These are phyloP conservation scores for Penicillium alfredii DNA, from an alignment of 495 filamentous ascomycete species.

Conservation along the genomic window DNA sequence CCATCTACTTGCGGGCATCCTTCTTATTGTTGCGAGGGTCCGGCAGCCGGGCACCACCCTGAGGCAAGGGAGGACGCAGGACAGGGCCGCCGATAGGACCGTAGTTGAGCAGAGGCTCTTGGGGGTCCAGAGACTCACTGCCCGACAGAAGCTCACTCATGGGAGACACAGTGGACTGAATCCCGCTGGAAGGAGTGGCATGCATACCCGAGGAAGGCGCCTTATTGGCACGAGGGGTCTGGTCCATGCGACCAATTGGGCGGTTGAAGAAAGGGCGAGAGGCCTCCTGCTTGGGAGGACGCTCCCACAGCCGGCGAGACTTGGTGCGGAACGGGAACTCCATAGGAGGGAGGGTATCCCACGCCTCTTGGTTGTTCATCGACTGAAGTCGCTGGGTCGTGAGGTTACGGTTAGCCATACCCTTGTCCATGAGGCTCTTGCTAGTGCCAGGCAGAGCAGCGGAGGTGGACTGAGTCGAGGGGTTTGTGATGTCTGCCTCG, in stretches of 20 bases:
- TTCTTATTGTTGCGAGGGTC: not conserved
- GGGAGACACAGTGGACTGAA: not conserved
- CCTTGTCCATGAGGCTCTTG: too few species aligned
- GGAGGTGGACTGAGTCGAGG: too few species aligned
- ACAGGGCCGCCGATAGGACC: constrained; percentile 7
- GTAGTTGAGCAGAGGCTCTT: constrained; percentile 1
- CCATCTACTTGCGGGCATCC: too few species aligned
- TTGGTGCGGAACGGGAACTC: not conserved
- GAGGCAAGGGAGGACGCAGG: not conserved
- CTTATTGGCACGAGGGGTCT: too few species aligned
- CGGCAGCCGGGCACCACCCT: too few species aligned
- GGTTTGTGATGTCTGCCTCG: too few species aligned
- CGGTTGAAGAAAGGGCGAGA: not conserved
- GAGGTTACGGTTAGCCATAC: too few species aligned
- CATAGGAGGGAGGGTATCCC: not conserved
- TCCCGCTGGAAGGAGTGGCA: not conserved
- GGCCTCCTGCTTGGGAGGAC: not conserved
- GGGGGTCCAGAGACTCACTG: not conserved
- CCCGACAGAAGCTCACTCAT: not conserved
- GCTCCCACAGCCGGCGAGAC: not conserved
- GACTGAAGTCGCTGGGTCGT: not conserved
- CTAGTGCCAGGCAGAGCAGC: too few species aligned
- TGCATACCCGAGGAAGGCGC: too few species aligned
- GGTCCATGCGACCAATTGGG: not conserved
- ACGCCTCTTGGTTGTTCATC: not conserved